Base-by-base conservation (phyloP, 2,329 filamentous ascomycete species). In the Monilinia polystroma region DNA sequence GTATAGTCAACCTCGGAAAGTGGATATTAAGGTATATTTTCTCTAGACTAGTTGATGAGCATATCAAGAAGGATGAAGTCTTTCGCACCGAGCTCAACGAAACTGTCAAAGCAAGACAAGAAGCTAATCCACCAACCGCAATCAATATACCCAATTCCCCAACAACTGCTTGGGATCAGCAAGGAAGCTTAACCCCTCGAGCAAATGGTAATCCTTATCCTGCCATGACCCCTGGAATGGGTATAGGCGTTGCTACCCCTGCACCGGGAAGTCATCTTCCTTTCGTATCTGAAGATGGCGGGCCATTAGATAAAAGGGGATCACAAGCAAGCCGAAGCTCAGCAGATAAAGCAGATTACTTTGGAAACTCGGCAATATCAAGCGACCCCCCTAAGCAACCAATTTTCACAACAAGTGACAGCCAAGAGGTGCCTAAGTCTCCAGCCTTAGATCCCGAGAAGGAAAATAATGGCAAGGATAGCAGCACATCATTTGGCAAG, bases 11-110 rank as follows among this genome's bases (percentile, higher is more conserved):
- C 75, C 87, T 98, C 56, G 95, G 95, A 11, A 97, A 96, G 81
- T 99, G 95, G 95, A 87, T 98, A 56, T 80, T 99, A 68, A 87
- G 95, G 45, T 96, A 97, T 77, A 83, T 99, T 0, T 99, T 99
- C 79, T 88, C 90, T 12, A 90, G 90, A 66, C 82, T 98, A 53
- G 90, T 99, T 64, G 91, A 96, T 68, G 93, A 97, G 77, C 92
- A 98, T 77, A 90, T 97, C 72, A 88, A 85, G 70, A 87, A 92
- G 63, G 95, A 99, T 74, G 87, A 91, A 74, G 81, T 79, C 0
- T 87, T 90, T 75, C 86, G 94, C n/a, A 82, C 86, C 55, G 84
- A 85, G 56, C 80, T 96, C 10, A 85, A 92, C 63, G 84, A 87
- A 45, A 82, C 79, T 20, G 81, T 85, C 5, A 86, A 87, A 73